Base-by-base conservation (phyloP, 495 filamentous ascomycete genomes). In the Rhizodiscina lignyota region DNA sequence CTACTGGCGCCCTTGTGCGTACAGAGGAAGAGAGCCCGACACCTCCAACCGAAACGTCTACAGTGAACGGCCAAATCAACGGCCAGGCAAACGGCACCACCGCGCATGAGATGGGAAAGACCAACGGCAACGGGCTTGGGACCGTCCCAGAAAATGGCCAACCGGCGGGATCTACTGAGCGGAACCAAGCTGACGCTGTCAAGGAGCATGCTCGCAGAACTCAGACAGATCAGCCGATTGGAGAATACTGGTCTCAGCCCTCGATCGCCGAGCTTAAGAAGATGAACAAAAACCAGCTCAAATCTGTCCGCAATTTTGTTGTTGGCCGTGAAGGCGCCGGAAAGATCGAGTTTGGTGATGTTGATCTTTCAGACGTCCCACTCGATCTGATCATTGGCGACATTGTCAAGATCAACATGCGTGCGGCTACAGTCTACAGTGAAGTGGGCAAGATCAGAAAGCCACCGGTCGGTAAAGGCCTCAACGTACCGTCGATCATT, bases 401-500 rank as follows among this genome's bases (percentile, higher is more conserved):
- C 5, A 77, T 94, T 49, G 79, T 94, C 23, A 58, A 75, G 17
- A 65, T 97, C 33, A 62, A 63, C 6, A 61, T 74, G 33, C 78
- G 89, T 13, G 72, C 73, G 21, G 77, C 82, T 30, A 91, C 87
- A 2, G 85, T 94, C 13, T 97, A 96, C 48, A 73, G 79, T 5
- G 72, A 79, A 23, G 59, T 21, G 5, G 30, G 27, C 30, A 16
- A 68, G 21, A 58, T 63, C 1, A 67, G 70, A 44, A 96, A 94
- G 59, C 82, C 89, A 15, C 62, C 74, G 2, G 63, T 69, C 35
- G 91, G 91, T 32, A 79, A 81, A 47, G 86, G 83, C 4, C 65
- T 97, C 40, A 97, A 97, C 45, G 80, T 94, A 3, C 86, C 85
- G 1, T 81, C 89, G 0, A 70, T 72, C 4, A 80, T 97, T 34